phyloP scores from a whole-genome alignment of 495 filamentous ascomycete genomes.

The Penicillium argentinense region DNA sequence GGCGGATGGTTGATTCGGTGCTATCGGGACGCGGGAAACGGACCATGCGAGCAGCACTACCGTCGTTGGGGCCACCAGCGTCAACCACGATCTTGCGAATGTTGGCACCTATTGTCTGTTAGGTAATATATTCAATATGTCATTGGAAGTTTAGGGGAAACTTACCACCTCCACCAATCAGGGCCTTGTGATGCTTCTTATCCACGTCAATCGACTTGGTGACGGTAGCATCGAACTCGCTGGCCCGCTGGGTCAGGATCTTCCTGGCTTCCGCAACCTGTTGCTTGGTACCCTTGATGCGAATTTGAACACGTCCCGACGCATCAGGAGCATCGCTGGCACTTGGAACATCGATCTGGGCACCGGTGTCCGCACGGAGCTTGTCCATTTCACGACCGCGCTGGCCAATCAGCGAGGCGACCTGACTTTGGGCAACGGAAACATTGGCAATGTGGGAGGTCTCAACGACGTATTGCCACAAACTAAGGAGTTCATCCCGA shows the following conservation, averaged over 20 bases:
- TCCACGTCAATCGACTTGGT: slow-evolving; percentile 82
- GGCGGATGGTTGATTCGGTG: slow-evolving; percentile 74
- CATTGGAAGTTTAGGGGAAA: slow-evolving; percentile 11
- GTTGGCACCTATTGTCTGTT: slow-evolving; percentile 65
- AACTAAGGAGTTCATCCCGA: slow-evolving; percentile 80
- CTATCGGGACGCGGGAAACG: slow-evolving; percentile 84
- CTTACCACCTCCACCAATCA: slow-evolving; percentile 89
- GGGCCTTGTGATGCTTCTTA: slow-evolving; percentile 82
- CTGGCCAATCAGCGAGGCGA: slow-evolving; percentile 86
- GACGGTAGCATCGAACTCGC: slow-evolving; percentile 82
- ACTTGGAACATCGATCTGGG: slow-evolving; percentile 86
- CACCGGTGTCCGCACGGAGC: slow-evolving; percentile 76
- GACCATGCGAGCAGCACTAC: slow-evolving; percentile 78
- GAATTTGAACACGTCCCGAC: slow-evolving; percentile 72
- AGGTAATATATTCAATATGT: slow-evolving; percentile 23
- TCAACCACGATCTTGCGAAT: slow-evolving; percentile 83
- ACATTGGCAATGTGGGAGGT: slow-evolving; percentile 77
- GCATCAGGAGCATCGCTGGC: slow-evolving; percentile 58
- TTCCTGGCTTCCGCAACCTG: slow-evolving; percentile 89
- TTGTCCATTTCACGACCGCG: slow-evolving; percentile 88
- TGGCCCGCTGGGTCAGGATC: slow-evolving; percentile 77
- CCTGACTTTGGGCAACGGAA: slow-evolving; percentile 80
- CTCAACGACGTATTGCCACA: slow-evolving; percentile 84
- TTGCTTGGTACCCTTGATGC: slow-evolving; percentile 84
- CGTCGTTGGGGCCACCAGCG: slow-evolving; percentile 86